Percentiles rank a stretch among this genome's conserved stretches.
These are phyloP conservation scores for Spirogloea muscicola DNA, from an alignment of 139 green algal genomes.

Conservation along the genomic window DNA sequence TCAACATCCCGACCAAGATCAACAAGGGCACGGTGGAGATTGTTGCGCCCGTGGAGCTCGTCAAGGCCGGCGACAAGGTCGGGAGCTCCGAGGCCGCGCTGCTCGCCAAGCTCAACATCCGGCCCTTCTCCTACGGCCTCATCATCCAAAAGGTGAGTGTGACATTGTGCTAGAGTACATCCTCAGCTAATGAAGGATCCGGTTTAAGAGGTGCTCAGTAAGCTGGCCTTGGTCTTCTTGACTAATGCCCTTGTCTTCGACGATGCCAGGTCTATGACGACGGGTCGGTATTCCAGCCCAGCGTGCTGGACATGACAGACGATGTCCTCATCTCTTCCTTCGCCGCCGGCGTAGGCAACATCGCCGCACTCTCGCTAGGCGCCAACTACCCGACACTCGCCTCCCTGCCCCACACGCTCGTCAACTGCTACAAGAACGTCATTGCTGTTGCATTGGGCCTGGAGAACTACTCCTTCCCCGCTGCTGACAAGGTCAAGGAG, in stretches of 20 bases:
- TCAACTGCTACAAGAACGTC: constrained; percentile 99
- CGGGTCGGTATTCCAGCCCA: constrained; percentile 77
- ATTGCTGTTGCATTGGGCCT: constrained; percentile 68
- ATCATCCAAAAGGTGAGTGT: constrained; percentile 31
- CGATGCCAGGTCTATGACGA: constrained; percentile 78
- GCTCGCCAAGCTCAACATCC: constrained; percentile 96
- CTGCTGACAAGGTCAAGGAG: constrained; percentile 53
- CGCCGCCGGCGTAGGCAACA: constrained; percentile 66
- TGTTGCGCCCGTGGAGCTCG: constrained; percentile 78
- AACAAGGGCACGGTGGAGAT: constrained; percentile 98
- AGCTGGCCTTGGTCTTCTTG: too few species aligned
- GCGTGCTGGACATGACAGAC: constrained; percentile 94
- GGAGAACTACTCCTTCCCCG: constrained; percentile 50
- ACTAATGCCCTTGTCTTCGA: too few species aligned
- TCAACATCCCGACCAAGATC: constrained; percentile 99
- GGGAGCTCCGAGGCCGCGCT: constrained; percentile 95
- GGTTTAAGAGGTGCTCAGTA: too few species aligned
- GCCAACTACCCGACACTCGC: constrained; percentile 82
- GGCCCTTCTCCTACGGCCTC: constrained; percentile 94
- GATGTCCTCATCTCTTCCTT: constrained; percentile 74
- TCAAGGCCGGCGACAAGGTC: constrained; percentile 62
- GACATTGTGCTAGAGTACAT: too few species aligned
- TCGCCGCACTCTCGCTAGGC: constrained; percentile 82
- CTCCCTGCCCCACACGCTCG: constrained; percentile 84
- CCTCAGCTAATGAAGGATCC: too few species aligned